A percentile compares a stretch with the other conserved stretches of the same genome.
phyloP scores from a whole-genome alignment of 2,329 filamentous ascomycete genomes.

The Chaetomium sp. region DNA sequence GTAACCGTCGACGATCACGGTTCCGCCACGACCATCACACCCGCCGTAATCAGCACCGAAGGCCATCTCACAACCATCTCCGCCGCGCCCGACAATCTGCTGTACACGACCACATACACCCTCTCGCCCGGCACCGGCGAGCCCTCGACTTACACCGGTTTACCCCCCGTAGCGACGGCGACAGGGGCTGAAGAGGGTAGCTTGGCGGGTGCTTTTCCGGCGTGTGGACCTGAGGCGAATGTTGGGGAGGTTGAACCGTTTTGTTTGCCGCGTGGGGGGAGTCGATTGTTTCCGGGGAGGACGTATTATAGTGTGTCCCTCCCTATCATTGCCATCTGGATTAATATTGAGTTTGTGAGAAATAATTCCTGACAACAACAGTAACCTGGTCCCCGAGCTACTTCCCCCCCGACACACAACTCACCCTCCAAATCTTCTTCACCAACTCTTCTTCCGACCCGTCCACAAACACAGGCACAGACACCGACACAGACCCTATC shows the following conservation, averaged over 20 bases:
- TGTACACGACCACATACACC: slow-evolving; percentile 26
- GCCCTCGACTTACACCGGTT: slow-evolving; percentile 27
- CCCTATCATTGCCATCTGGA: background rate
- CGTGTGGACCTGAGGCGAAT: slow-evolving; percentile 26
- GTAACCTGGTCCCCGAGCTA: slow-evolving; percentile 30
- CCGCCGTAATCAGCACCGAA: slow-evolving; percentile 23
- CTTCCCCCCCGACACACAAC: slow-evolving; percentile 22
- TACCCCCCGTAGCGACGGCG: slow-evolving; percentile 29
- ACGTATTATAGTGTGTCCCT: slow-evolving; percentile 30
- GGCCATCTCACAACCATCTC: slow-evolving; percentile 26
- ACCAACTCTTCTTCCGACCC: background rate
- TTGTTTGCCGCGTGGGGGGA: slow-evolving; percentile 29
- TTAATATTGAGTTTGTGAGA: background rate
- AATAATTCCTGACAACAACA: slow-evolving; percentile 7
- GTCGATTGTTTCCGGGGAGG: slow-evolving; percentile 24
- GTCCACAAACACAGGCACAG: background rate
- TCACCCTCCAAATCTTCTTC: slow-evolving; percentile 19
- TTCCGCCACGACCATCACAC: slow-evolving; percentile 26
- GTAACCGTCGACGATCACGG: slow-evolving; percentile 29
- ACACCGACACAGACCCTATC: background rate
- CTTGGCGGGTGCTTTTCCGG: slow-evolving; percentile 26
- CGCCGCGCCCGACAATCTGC: slow-evolving; percentile 26
- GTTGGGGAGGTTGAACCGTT: slow-evolving; percentile 27
- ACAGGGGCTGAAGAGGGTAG: slow-evolving; percentile 16
- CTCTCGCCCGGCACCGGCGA: slow-evolving; percentile 21